Percentiles rank a stretch among this genome's conserved stretches.
Evolutionary conservation across 2,329 filamentous ascomycete species (phyloP).

Genomic region (Blastomyces silverae): DNA sequence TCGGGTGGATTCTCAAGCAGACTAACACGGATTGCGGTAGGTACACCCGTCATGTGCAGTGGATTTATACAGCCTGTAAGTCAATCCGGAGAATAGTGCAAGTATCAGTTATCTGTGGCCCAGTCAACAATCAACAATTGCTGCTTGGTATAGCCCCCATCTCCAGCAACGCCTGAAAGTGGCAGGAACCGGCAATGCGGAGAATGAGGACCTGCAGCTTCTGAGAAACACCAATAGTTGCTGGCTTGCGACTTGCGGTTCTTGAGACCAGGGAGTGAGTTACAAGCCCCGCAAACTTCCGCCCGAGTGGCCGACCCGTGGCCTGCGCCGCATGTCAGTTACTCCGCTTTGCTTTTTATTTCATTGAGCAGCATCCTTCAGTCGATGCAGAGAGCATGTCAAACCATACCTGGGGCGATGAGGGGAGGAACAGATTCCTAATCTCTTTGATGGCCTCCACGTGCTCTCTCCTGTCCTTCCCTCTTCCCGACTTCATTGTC

Average conservation of each 20-base stretch:
- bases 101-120: constrained; percentile 8
- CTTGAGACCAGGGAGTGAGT: constrained; percentile 3
- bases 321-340: constrained; percentile 7
- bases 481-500: constrained; percentile 8
- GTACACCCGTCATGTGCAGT: constrained; percentile 7
- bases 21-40: constrained; percentile 6
- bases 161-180: constrained; percentile 1
- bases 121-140: constrained; percentile 8
- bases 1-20: neutral
- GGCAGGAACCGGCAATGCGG: constrained; percentile 2
- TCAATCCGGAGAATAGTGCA: neutral
- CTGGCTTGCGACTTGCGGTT: neutral
- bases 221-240: constrained; percentile 1
- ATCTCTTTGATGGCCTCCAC: constrained; percentile 13
- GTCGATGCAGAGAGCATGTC: constrained; percentile 9
- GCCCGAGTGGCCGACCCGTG: neutral
- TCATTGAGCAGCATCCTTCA: constrained; percentile 11
- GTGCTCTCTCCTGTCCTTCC: constrained; percentile 2
- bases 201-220: constrained; percentile 12
- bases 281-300: neutral
- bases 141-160: constrained; percentile 8
- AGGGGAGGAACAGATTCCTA: constrained; percentile 1
- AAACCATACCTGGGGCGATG: neutral
- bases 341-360: constrained; percentile 8
- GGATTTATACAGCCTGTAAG: neutral